phyloP scores from a whole-genome alignment of 768 basidiomycete species.

The Basidioascus undulatus region DNA sequence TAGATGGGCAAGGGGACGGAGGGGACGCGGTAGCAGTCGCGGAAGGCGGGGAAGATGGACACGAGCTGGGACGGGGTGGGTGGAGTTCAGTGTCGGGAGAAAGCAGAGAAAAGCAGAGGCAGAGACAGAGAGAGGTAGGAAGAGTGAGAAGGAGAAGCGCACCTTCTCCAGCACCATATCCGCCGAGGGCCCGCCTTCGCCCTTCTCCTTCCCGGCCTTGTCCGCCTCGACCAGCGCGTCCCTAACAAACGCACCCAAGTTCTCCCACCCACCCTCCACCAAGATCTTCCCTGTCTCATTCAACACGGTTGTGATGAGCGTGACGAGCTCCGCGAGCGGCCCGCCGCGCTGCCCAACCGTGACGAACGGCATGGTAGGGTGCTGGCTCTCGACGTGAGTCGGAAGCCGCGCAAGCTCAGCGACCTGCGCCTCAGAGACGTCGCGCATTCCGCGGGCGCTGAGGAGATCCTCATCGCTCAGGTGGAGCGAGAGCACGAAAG shows the following conservation, averaged over 20 bases:
- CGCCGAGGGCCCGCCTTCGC: slow-evolving; percentile 20
- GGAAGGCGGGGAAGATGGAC: slow-evolving; percentile 53
- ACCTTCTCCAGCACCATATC: slow-evolving; percentile 43
- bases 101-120: neutral
- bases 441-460: slow-evolving; percentile 39
- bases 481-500: slow-evolving; percentile 45
- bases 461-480: slow-evolving; percentile 32
- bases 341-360: slow-evolving; percentile 54
- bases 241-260: slow-evolving; percentile 50
- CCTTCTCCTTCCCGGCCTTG: slow-evolving; percentile 17
- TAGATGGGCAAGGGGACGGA: slow-evolving; percentile 25
- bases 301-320: slow-evolving; percentile 34
- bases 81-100: neutral
- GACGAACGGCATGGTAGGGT: slow-evolving; percentile 42
- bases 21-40: slow-evolving; percentile 47
- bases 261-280: slow-evolving; percentile 32
- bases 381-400: slow-evolving; percentile 43
- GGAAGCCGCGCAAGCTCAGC: slow-evolving; percentile 49
- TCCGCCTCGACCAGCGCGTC: slow-evolving; percentile 36
- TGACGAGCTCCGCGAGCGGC: slow-evolving; percentile 45
- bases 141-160: slow-evolving; percentile 10
- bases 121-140: neutral
- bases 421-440: slow-evolving; percentile 30
- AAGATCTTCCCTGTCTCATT: slow-evolving; percentile 51
- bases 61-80: slow-evolving; percentile 43